Evolutionary conservation across 2,329 filamentous ascomycete species (phyloP).

Genomic region (Trichoderma simmonsii): DNA sequence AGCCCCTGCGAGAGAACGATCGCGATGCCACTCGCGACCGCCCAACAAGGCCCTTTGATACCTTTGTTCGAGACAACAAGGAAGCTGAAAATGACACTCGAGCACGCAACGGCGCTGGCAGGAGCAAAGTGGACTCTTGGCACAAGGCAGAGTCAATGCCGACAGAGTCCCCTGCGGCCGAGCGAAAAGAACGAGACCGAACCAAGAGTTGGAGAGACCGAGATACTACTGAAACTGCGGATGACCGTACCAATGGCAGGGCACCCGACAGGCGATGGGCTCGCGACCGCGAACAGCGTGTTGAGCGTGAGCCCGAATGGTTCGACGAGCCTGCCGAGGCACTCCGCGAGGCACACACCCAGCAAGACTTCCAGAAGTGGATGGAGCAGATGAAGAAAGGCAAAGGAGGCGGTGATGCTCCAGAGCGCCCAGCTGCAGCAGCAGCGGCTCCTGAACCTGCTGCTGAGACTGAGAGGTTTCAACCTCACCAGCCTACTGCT

Average conservation of each 20-base stretch:
- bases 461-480: slow-evolving; percentile 49
- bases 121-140: slow-evolving; percentile 71
- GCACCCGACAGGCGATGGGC: slow-evolving; percentile 52
- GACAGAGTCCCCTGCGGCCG: slow-evolving; percentile 25
- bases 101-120: slow-evolving; percentile 62
- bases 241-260: slow-evolving; percentile 57
- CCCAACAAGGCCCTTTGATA: slow-evolving; percentile 49
- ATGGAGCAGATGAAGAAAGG: slow-evolving; percentile 85
- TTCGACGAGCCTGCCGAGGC: slow-evolving; percentile 72
- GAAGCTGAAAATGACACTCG: slow-evolving; percentile 54
- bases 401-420: slow-evolving; percentile 39
- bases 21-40: slow-evolving; percentile 52
- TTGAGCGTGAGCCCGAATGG: slow-evolving; percentile 88
- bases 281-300: slow-evolving; percentile 54
- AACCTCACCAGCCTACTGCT: slow-evolving; percentile 60
- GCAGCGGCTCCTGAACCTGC: slow-evolving; percentile 29
- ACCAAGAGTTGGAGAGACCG: slow-evolving; percentile 61
- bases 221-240: slow-evolving; percentile 38
- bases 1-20: slow-evolving; percentile 50
- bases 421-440: slow-evolving; percentile 26
- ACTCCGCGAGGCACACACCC: slow-evolving; percentile 68
- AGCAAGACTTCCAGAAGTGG: slow-evolving; percentile 91
- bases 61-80: slow-evolving; percentile 46
- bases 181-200: slow-evolving; percentile 53
- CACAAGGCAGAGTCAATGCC: slow-evolving; percentile 53